phyloP scores from a whole-genome alignment of 257 asterid genomes.

The Nicotiana undulata region DNA sequence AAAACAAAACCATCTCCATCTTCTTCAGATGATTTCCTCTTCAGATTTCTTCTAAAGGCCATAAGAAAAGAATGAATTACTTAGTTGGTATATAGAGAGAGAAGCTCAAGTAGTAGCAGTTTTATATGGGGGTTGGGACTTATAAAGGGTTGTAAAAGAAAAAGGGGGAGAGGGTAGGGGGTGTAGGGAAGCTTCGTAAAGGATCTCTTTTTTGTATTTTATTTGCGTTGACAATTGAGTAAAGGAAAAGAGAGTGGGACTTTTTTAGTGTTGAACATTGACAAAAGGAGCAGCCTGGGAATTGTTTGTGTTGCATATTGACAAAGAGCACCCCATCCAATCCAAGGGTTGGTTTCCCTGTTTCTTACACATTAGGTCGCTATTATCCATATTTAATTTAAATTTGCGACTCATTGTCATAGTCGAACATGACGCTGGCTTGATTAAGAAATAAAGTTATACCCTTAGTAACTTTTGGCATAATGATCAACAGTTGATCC shows the following conservation, averaged over 20 bases:
- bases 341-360: too few species aligned
- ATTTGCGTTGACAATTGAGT: conserved; percentile 41
- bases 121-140: background rate
- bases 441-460: too few species aligned
- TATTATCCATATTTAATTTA: too few species aligned
- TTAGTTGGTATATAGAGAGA: background rate
- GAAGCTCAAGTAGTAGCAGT: background rate
- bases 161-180: background rate
- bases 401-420: too few species aligned
- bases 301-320: conserved; percentile 5
- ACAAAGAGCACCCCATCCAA: background rate
- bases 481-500: too few species aligned
- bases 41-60: conserved; percentile 9
- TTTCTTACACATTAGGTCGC: too few species aligned
- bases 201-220: conserved; percentile 18
- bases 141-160: conserved; percentile 4
- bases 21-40: conserved; percentile 17
- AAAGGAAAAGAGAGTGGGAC: conserved; percentile 10
- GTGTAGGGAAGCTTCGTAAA: conserved; percentile 19
- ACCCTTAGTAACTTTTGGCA: too few species aligned
- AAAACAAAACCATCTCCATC: conserved; percentile 12
- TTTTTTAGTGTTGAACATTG: conserved; percentile 1
- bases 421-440: too few species aligned
- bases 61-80: background rate
- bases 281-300: conserved; percentile 10